Evolutionary conservation across 495 filamentous ascomycete species (phyloP), one percentile per base, ranked within the genome.

Genomic region (Penicillium goetzii): DNA sequence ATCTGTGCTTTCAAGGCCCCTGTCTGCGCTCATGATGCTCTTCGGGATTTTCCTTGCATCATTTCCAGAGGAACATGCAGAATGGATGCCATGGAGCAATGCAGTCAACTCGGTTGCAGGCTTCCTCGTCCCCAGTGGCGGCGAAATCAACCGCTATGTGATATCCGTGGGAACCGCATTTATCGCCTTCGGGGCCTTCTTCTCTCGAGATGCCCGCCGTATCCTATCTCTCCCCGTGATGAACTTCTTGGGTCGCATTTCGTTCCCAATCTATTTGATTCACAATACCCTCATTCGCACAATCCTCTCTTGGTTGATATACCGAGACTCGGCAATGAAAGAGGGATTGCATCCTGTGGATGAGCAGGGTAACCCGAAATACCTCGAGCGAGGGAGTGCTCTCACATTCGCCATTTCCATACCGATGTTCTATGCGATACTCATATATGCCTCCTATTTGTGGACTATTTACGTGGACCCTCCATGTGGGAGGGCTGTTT

Each of bases 271-370:
- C 4, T 71, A 71, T 41, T 55, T 71, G 1, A 10, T 71, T 15
- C 68, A 69, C 51, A 60, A 62, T 15, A 63, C 66, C 4, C 36
- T 69, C 1, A 71, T 71, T 30, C 63, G 68, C 23, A 66, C 68
- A 0, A 61, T 69, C 4, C 33, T 71, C 32, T 51, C 59, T 17
- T 66, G 54, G 59, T 5, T 66, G 10, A 19, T 66, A 5, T 66
- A 66, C 49, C 59, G 54, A 32, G 36, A 62, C 4, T 61, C 54
- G 14, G 40, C 57, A 9, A 12, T 49, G 40, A 40, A 25, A 21
- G 41, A 66, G 2, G 64, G 64, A 3, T 14, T 66, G 9, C 36
- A 59, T 47, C 59, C 59, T 4, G 47, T 50, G 36, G 47, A 66
- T 51, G 12, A 45, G 0, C 32, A 66, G 21, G 63, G 59, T 19